Evolutionary conservation across 2,329 filamentous ascomycete species (phyloP), one percentile per base, ranked within the genome.

Genomic region (Trichophyton schoenleinii): DNA sequence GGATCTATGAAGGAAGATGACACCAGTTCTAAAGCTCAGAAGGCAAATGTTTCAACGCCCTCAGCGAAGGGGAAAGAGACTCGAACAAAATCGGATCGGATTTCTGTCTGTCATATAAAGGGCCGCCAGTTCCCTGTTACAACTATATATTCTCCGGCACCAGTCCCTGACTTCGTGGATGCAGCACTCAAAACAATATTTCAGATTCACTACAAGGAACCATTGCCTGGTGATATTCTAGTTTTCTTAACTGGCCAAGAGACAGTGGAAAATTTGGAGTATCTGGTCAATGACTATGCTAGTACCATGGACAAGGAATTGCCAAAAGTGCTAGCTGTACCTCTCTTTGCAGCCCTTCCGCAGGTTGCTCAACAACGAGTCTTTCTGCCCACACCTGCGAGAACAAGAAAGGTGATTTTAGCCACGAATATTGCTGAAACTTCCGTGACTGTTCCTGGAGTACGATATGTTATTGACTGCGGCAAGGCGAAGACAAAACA

Each of bases 361-460:
- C 90, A 94, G 66, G 83, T 87, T 60, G 87, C 88, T 0, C 94
- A 99, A 68, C 88, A 95, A 66, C 83, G 85, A 22, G 91, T 95
- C 8, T 97, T 99, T 71, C 79, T 86, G 60, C 87, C 88, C 0
- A 81, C 88, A 22, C 83, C 84, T 0, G 83, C 83, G 61, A 82
- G 84, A 1, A 95, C 89, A 0, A 83, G 94, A 49, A 97, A 97
- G 70, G 81, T 97, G 11, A 91, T 99, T 0, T 78, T 99, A 0
- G 87, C 91, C 0, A 99, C 94, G 13, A 99, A 99, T 69, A 97
- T 99, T 68, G 94, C 94, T n/a, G 94, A 99, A 73, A 97, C 94
- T 0, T 97, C 94, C 0, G 88, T 99, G 63, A 99, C 94, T 0
- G 91, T 99, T 0, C 88, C 92, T 0, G 94, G 94, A 1, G 91